Base-by-base conservation (phyloP, 164 flowering plant species). In the Santalum album region DNA sequence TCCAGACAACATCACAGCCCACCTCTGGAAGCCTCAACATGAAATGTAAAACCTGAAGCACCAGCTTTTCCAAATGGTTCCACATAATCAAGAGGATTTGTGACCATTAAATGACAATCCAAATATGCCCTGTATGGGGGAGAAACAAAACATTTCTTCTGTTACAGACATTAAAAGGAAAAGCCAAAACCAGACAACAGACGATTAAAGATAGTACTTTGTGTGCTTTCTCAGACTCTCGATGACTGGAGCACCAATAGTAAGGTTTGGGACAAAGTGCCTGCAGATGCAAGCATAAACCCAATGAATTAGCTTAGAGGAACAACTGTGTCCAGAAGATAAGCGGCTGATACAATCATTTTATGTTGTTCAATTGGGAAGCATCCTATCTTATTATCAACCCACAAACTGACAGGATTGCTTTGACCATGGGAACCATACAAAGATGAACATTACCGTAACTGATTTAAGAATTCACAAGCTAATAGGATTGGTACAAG, bases 51-150 rank as follows among this genome's bases (percentile, higher is more conserved):
- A 53, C 99, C 95, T 17, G 97, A 90, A 56, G 99, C 99, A 63
- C 99, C 99, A 66, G 99, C 97, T 70, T 87, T 80, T 51, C 79
- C 86, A 6, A 94, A 61, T 50, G 88, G 81, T 53, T 90, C 89
- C 55, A 94, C 97, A 69, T 94, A 94, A 79, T 86, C 99, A 49
- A 94, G 65, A 44, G 99, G 99, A 74, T 94, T 84, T 46, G 99
- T 94, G 50, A 90, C 99, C 97, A 94, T 94, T 44, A 94, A 84
- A 70, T 94, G 99, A 57, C 99, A 94, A 66, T 90, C 99, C 57
- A 94, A 63, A 75, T 87, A 90, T 32, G 90, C 90, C 60, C 99
- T 94, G 71, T n/a, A 18, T 61, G 57, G 19, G 54, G 25, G 57
- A 45, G 36, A 56, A 54, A 18, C 48, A 9, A 12, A 26, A 57